Base-by-base conservation (phyloP, 805 yeast genomes). In the Myxozyma neotropica region DNA sequence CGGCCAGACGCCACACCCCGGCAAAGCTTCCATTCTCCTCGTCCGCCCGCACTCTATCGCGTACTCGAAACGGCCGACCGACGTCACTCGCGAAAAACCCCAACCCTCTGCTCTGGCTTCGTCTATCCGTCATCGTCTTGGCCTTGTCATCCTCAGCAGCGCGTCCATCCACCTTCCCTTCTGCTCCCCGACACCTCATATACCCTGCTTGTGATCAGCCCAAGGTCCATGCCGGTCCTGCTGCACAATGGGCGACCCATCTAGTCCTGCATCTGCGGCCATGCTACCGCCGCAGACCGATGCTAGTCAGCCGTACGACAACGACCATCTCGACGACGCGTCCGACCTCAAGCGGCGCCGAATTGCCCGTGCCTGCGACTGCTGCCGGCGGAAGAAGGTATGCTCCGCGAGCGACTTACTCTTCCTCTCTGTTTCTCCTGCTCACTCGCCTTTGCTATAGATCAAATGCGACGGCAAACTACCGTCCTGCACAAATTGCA, bases 351-450 rank as follows among this genome's bases (percentile, higher is more conserved):
- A 67, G 39, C 64, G 79, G 39, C 70, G 77, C 38, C 68, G 83
- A 43, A 76, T 74, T 23, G 69, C 75, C 42, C 75, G 76, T 52
- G 83, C 83, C 4, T 80, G 83, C 67, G 82, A 80, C 63, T 74
- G 71, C 38, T 80, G 83, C 54, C 74, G 79, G n/a, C 75, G 72
- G 46, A 71, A 77, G 61, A 77, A 77, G 58, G 66, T 61, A 7
- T 10, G 15, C 19, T 26, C 36, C 10, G 6, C 21, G 21, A 23
- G 6, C 4, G n/a, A n/a, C 17, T 29, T 24, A 38, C 19, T 2
- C 12, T 4, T 38, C 1, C 26, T 27, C 36, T 27, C 19, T 21
- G 12, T 13, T 35, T 27, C 19, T 19, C 15, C 33, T 19, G 5
- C 23, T 8, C 17, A 13, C 19, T 26, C 8, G n/a, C 23, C n/a